phyloP scores from a whole-genome alignment of 345 rosid genomes.

The Toxicodendron radicans region DNA sequence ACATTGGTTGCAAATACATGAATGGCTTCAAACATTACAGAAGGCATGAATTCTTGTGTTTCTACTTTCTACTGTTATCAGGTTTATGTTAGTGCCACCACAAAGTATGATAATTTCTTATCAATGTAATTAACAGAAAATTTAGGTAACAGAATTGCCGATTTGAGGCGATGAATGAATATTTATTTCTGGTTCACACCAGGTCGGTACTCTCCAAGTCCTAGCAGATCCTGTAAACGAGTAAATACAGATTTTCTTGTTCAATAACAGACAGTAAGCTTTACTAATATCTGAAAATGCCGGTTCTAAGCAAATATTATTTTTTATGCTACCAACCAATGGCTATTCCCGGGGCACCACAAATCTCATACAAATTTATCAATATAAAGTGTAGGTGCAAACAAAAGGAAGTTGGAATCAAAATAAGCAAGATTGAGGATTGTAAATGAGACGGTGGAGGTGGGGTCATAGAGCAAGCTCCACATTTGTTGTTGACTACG shows the following conservation, averaged over 20 bases:
- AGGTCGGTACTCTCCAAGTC: slow-evolving; percentile 74
- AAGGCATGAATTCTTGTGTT: neutral
- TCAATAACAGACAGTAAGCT: slow-evolving; percentile 14
- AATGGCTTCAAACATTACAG: neutral
- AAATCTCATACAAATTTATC: neutral
- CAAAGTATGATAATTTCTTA: neutral
- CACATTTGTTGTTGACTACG: neutral
- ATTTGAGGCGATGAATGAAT: neutral
- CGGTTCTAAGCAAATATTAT: neutral
- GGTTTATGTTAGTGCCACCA: neutral
- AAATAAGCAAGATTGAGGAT: slow-evolving; percentile 2
- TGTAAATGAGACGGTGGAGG: neutral
- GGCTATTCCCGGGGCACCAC: neutral
- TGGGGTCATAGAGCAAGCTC: neutral
- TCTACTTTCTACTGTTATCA: neutral
- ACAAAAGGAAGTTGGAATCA: neutral
- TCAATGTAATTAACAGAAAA: neutral
- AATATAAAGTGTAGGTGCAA: neutral
- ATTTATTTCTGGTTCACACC: slow-evolving; percentile 44
- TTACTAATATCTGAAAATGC: neutral
- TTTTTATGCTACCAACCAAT: neutral
- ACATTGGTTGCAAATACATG: neutral
- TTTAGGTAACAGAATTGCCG: neutral
- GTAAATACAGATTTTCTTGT: neutral
- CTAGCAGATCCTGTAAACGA: slow-evolving; percentile 40